A percentile compares a stretch with the other conserved stretches of the same genome.
These are phyloP conservation scores for Fusarium phyllophilum DNA, from an alignment of 2,329 filamentous ascomycete species.

Conservation along the genomic window DNA sequence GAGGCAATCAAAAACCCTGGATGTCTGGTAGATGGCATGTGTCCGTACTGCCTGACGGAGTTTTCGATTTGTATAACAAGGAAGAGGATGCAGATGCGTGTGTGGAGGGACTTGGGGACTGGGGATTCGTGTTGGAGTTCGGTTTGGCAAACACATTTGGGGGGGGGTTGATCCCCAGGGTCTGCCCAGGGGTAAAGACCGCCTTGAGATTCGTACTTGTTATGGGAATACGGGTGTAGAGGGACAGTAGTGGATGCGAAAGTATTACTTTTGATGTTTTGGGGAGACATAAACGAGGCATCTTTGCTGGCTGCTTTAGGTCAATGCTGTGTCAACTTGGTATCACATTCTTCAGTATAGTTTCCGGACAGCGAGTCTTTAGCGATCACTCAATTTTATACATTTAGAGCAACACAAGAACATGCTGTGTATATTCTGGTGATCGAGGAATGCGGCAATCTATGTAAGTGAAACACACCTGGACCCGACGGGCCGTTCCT, in stretches of 20 bases:
- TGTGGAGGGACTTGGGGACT: conserved; percentile 6
- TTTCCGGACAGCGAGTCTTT: neutral
- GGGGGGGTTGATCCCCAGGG: rapidly evolving
- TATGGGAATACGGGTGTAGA: neutral
- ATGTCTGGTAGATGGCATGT: neutral
- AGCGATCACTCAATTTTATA: neutral
- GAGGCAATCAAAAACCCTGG: neutral
- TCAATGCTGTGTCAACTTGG: neutral
- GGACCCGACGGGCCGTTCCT: conserved; percentile 12
- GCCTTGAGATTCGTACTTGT: neutral
- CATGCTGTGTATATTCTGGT: neutral
- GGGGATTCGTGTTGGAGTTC: neutral
- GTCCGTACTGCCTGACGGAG: neutral
- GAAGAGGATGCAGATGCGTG: neutral
- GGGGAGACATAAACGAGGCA: neutral
- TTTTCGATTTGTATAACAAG: neutral
- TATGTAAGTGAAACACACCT: conserved; percentile 26
- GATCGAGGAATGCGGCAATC: conserved; percentile 29
- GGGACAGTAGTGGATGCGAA: too few relatives aligned
- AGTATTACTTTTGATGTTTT: neutral
- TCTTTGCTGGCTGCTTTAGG: neutral
- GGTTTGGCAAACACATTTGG: neutral
- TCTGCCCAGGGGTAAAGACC: neutral
- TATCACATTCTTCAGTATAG: neutral
- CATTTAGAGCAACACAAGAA: neutral